Evolutionary conservation across 2,329 filamentous ascomycete species (phyloP).

Genomic region (Trichoderma lentiforme): DNA sequence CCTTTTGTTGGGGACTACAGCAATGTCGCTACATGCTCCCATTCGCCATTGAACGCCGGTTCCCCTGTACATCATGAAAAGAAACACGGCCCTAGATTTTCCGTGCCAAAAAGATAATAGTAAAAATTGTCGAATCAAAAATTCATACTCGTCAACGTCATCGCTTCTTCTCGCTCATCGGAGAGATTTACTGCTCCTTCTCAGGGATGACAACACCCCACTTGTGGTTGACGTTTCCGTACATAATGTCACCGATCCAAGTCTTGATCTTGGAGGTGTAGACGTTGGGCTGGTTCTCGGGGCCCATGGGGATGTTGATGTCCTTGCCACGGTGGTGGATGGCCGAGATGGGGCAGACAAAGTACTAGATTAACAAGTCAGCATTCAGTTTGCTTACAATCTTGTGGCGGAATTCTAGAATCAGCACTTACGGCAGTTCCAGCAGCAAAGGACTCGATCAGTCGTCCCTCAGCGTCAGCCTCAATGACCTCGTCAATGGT

Average conservation of each 20-base stretch:
- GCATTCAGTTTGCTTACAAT: neutral
- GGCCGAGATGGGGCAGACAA: slow-evolving; percentile 64
- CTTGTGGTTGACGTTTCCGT: slow-evolving; percentile 62
- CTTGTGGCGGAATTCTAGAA: neutral
- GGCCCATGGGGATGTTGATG: slow-evolving; percentile 59
- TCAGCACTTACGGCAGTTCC: slow-evolving; percentile 71
- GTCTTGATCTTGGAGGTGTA: slow-evolving; percentile 62
- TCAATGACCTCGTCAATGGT: slow-evolving; percentile 74
- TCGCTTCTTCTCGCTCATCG: neutral
- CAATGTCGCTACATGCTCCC: neutral
- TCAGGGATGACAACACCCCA: slow-evolving; percentile 69
- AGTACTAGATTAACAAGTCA: slow-evolving; percentile 51
- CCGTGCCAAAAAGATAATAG: neutral
- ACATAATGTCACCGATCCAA: slow-evolving; percentile 72
- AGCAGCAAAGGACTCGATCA: slow-evolving; percentile 81
- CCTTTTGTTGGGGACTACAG: neutral
- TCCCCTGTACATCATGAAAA: neutral
- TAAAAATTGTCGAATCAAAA: neutral
- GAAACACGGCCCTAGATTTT: neutral
- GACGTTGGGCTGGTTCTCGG: slow-evolving; percentile 46
- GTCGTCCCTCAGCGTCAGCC: slow-evolving; percentile 68
- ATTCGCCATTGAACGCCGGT: slow-evolving; percentile 17
- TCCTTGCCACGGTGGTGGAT: slow-evolving; percentile 66
- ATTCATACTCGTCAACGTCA: slow-evolving; percentile 3
- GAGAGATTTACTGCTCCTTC: slow-evolving; percentile 41